Evolutionary conservation across 2,329 filamentous ascomycete genomes (phyloP), one percentile per base, ranked within the genome.

Genomic region (Cadophora gregata): DNA sequence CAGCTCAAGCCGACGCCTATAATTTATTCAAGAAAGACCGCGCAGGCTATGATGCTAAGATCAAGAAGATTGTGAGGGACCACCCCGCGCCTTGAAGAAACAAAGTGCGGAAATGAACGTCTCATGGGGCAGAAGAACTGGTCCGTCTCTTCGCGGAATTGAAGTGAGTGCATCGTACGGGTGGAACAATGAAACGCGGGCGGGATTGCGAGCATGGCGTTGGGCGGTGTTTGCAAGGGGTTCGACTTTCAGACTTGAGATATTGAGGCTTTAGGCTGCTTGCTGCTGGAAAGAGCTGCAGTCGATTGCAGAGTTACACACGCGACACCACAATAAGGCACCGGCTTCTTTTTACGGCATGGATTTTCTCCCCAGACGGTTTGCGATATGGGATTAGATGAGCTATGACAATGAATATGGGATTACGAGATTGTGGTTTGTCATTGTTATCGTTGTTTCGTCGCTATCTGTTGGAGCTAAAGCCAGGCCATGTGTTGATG

Each of bases 1-100:
- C 96, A 0, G 96, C 96, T 0, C 96, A 99, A 80, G 95, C 96
- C 2, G 96, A 99, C 73, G 96, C 96, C 0, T 99, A 98, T 82
- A 97, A 97, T 75, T 84, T 99, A 12, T 98, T 93, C 79, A 97
- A 97, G 84, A 93, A 93, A 78, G 95, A 99, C 76, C 86, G 88
- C 51, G 81, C 80, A 21, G 93, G 95, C 65, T 99, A 99, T 76
- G 94, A 98, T 81, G 91, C 89, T 79, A 91, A 94, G 70, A 90
- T 99, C 69, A 89, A 88, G 77, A 89, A 92, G 67, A 90, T 97
- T 24, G 96, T 99, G 65, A 90, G 88, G 74, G 93, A 97, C 72
- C 97, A 98, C 79, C 93, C 92, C 16, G 90, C 92, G 59, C 90
- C 90, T 62, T 93, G 61, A 63, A 24, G 31, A 58, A 4, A 58